Percentiles rank a stretch among this genome's conserved stretches.
These are phyloP conservation scores for Athelia psychrophila DNA, from an alignment of 1,284 basidiomycete genomes.

Conservation along the genomic window DNA sequence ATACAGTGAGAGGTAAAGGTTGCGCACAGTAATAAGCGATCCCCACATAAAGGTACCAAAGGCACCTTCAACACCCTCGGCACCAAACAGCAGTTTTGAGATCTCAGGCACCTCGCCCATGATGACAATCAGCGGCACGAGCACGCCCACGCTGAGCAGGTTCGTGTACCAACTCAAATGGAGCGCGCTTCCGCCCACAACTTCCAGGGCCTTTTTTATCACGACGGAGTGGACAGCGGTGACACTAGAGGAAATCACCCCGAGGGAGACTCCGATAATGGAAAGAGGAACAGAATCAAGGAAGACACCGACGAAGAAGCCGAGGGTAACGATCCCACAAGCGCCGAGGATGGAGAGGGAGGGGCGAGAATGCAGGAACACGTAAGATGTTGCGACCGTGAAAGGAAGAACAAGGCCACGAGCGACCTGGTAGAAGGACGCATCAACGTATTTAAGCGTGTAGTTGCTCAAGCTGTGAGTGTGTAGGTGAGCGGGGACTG, in stretches of 20 bases:
- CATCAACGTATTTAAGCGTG: constrained; percentile 88
- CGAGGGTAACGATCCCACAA: constrained; percentile 73
- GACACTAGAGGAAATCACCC: constrained; percentile 73
- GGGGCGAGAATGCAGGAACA: constrained; percentile 71
- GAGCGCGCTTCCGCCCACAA: constrained; percentile 77
- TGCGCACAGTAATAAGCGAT: constrained; percentile 64
- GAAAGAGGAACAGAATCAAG: constrained; percentile 67
- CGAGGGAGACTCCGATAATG: constrained; percentile 66
- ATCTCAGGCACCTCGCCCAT: constrained; percentile 70
- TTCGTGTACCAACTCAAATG: constrained; percentile 86
- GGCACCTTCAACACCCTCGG: constrained; percentile 27
- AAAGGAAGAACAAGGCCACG: constrained; percentile 85
- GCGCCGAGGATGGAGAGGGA: constrained; percentile 68
- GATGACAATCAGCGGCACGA: constrained; percentile 67
- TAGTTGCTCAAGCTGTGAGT: constrained; percentile 82
- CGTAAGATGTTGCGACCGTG: constrained; percentile 77
- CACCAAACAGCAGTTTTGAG: constrained; percentile 51
- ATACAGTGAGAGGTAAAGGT: constrained; percentile 17
- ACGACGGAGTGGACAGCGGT: constrained; percentile 84
- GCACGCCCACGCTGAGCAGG: constrained; percentile 61
- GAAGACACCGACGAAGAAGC: constrained; percentile 86
- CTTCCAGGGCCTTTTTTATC: constrained; percentile 75
- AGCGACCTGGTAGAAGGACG: constrained; percentile 89
- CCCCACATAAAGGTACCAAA: constrained; percentile 75
- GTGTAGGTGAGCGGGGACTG: neutral